Percentiles rank a stretch among this genome's conserved stretches.
phyloP scores from a whole-genome alignment of 306 rosid species.

The Heteromeles arbutifolia region DNA sequence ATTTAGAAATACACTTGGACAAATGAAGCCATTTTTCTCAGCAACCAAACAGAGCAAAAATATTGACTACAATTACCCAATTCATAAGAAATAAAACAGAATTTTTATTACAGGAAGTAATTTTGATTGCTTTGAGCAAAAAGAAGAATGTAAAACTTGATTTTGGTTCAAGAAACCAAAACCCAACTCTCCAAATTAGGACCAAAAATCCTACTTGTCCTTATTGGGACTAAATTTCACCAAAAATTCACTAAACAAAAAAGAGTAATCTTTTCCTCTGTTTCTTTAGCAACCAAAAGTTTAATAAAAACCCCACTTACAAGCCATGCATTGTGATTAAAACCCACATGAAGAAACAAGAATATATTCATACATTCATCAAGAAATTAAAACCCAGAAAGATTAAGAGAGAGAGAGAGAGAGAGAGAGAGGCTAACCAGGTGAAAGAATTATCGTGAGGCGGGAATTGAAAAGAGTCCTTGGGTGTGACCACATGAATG shows the following conservation, averaged over 20 bases:
- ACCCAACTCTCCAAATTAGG: neutral
- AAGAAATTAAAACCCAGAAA: neutral
- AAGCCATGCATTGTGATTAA: neutral
- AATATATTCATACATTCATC: neutral
- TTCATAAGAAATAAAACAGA: neutral
- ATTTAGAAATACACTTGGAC: neutral
- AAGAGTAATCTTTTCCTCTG: neutral
- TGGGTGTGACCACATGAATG: neutral
- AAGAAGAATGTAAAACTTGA: neutral
- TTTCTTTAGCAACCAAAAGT: neutral
- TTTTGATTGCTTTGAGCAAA: neutral
- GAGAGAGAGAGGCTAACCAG: slow-evolving; percentile 11
- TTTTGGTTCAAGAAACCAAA: neutral
- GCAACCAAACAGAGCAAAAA: neutral
- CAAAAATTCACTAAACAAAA: neutral
- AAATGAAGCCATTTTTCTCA: neutral
- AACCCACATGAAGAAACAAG: neutral
- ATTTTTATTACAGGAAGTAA: neutral
- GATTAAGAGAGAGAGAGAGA: neutral
- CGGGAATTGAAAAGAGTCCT: neutral
- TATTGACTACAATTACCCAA: neutral
- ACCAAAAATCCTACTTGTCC: neutral
- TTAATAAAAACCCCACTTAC: neutral
- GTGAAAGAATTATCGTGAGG: neutral
- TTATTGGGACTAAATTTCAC: neutral